Base-by-base conservation (phyloP, 1,139 yeast species). In the Yamadazyma pseudoaaseri region DNA sequence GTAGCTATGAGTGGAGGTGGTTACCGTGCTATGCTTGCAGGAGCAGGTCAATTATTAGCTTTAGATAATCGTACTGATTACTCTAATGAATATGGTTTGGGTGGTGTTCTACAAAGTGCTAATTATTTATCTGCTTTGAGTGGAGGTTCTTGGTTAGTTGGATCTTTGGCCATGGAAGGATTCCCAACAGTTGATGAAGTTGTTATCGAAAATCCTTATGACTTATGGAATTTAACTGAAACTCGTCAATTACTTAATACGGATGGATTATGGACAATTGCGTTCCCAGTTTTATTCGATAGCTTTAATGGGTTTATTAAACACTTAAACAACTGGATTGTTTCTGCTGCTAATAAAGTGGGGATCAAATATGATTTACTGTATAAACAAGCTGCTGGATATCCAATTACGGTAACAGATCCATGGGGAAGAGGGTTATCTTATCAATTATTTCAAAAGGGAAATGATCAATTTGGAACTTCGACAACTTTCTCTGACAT, bases 1-100 rank as follows among this genome's bases (percentile, higher is more conserved):
- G 52, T 87, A 14, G 89, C 95, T 3, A 83, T 86, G 52, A 79
- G 92, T 5, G 97, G 97, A 26, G 97, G 97, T 49, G 95, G 96
- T 3, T 87, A 86, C 60, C 73, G 97, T 39, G 95, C 96, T 33
- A 86, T 87, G 96, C 62, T 87, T 27, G 62, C 70, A 36, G 96
- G 96, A n/a, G 96, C 95, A 2, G 96, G 97, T 26, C 80, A 81
- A 56, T 59, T 87, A 26, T 67, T 90, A 11, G 96, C 92, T 1
- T 59, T 86, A 39, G 97, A 89, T 54, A 73, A 76, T 47, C 70
- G 96, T 49, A 82, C 94, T 5, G 60, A 56, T 2, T 65, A 65
- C 17, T 73, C 74, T 3, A 38, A 42, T 6, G 73, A 73, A 4
- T 20, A 36, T 7, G 50, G 48, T 3, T 52, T 67, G 32, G 68